Percentiles rank a stretch among this genome's conserved stretches.
These are phyloP conservation scores for Tricholoma saponaceum DNA, from an alignment of 768 basidiomycete genomes.

Conservation along the genomic window DNA sequence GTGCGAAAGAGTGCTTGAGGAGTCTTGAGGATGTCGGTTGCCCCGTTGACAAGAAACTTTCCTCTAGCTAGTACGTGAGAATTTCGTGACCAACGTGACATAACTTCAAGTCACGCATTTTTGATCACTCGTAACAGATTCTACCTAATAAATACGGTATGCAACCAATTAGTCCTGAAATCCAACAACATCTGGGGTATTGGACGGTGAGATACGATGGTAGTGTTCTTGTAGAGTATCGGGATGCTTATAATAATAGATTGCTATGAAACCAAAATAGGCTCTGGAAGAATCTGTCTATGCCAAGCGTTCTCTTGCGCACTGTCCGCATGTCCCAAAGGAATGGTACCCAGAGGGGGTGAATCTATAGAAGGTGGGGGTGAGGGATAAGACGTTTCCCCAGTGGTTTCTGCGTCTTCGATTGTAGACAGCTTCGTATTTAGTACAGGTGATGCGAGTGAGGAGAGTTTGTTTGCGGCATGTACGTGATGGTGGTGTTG, in stretches of 20 bases:
- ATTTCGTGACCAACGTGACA: slow-evolving; percentile 17
- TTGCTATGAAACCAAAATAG: slow-evolving; percentile 11
- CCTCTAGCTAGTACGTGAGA: slow-evolving; percentile 31
- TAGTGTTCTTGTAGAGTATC: slow-evolving; percentile 12
- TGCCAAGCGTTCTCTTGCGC: slow-evolving; percentile 12
- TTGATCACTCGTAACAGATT: background rate
- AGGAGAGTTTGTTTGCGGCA: slow-evolving; percentile 9
- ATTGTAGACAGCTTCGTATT: slow-evolving; percentile 3
- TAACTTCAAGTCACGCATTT: slow-evolving; percentile 5
- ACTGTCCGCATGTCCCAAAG: slow-evolving; percentile 14
- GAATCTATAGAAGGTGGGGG: slow-evolving; percentile 45
- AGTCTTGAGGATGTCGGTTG: slow-evolving; percentile 41
- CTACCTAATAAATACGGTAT: background rate
- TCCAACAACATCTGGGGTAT: slow-evolving; percentile 7
- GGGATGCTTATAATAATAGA: slow-evolving; percentile 3
- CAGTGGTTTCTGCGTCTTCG: slow-evolving; percentile 6
- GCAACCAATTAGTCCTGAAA: background rate
- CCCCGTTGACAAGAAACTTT: slow-evolving; percentile 39
- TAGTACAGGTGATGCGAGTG: slow-evolving; percentile 9
- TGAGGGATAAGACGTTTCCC: slow-evolving; percentile 37
- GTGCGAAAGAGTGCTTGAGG: slow-evolving; percentile 36
- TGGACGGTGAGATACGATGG: slow-evolving; percentile 8
- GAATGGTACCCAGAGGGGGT: slow-evolving; percentile 19
- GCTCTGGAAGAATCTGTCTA: slow-evolving; percentile 11
- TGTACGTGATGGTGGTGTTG: slow-evolving; percentile 10